phyloP scores from a whole-genome alignment of 495 filamentous ascomycete genomes.

The Annulohypoxylon maeteangense region DNA sequence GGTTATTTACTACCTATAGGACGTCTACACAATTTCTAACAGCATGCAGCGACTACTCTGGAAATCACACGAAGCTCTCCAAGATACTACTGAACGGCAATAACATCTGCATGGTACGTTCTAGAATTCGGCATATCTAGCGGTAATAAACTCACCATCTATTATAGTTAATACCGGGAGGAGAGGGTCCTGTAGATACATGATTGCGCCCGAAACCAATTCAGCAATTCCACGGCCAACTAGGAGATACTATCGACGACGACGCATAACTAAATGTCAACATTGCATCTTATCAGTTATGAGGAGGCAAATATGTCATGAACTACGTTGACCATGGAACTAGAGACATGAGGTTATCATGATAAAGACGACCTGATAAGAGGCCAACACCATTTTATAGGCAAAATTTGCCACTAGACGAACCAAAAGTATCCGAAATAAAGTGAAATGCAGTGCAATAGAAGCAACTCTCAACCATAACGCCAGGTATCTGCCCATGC shows the following conservation, averaged over 20 bases:
- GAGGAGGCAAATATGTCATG: neutral
- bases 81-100: conserved; percentile 98
- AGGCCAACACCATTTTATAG: conserved; percentile 8
- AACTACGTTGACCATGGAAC: neutral
- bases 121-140: neutral
- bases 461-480: conserved; percentile 23
- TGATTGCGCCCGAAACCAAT: conserved; percentile 2
- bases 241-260: neutral
- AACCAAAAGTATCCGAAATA: neutral
- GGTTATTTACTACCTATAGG: conserved; percentile 40
- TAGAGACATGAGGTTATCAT: neutral
- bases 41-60: conserved; percentile 81
- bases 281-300: neutral
- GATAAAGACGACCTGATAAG: conserved; percentile 5
- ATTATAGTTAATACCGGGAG: conserved; percentile 83
- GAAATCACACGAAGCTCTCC: conserved; percentile 83
- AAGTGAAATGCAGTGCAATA: neutral
- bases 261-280: neutral
- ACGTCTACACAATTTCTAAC: conserved; percentile 13
- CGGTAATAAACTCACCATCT: conserved; percentile 6
- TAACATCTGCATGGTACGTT: conserved; percentile 95
- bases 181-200: conserved; percentile 72
- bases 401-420: conserved; percentile 14
- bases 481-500: conserved; percentile 33
- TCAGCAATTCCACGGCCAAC: neutral